phyloP scores from a whole-genome alignment of 2,329 filamentous ascomycete genomes.

The Aspergillus calidoustus region DNA sequence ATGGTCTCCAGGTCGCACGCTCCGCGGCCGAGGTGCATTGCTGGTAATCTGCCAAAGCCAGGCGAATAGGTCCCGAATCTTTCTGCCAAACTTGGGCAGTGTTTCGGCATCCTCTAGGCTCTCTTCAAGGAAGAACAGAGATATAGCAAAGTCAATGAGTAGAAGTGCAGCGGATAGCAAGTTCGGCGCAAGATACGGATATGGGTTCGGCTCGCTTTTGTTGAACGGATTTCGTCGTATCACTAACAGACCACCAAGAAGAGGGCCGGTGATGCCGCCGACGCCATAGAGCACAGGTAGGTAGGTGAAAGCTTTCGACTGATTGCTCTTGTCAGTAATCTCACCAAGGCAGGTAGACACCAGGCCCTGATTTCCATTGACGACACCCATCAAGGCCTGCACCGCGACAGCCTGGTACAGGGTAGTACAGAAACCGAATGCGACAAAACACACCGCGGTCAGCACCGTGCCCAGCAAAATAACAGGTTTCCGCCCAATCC shows the following conservation, averaged over 20 bases:
- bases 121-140: conserved; percentile 84
- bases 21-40: conserved; percentile 60
- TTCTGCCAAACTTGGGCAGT: conserved; percentile 63
- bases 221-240: conserved; percentile 63
- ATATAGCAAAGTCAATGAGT: conserved; percentile 71
- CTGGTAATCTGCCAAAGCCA: conserved; percentile 74
- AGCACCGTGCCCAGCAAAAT: conserved; percentile 82
- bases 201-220: conserved; percentile 58
- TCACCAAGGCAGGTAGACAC: conserved; percentile 94
- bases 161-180: conserved; percentile 76
- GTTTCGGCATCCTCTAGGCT: conserved; percentile 71
- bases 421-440: conserved; percentile 83
- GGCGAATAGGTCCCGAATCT: conserved; percentile 64
- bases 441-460: conserved; percentile 78
- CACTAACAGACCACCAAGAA: conserved; percentile 85
- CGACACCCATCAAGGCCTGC: conserved; percentile 85
- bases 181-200: conserved; percentile 87
- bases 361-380: conserved; percentile 94
- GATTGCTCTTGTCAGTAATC: conserved; percentile 92
- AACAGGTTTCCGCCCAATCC: conserved; percentile 79
- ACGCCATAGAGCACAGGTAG: conserved; percentile 95
- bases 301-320: conserved; percentile 91
- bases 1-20: conserved; percentile 50
- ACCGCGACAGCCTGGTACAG: conserved; percentile 85
- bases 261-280: conserved; percentile 88